Evolutionary conservation across 768 basidiomycete genomes (phyloP), one percentile per base, ranked within the genome.

Genomic region (Russula virescens): DNA sequence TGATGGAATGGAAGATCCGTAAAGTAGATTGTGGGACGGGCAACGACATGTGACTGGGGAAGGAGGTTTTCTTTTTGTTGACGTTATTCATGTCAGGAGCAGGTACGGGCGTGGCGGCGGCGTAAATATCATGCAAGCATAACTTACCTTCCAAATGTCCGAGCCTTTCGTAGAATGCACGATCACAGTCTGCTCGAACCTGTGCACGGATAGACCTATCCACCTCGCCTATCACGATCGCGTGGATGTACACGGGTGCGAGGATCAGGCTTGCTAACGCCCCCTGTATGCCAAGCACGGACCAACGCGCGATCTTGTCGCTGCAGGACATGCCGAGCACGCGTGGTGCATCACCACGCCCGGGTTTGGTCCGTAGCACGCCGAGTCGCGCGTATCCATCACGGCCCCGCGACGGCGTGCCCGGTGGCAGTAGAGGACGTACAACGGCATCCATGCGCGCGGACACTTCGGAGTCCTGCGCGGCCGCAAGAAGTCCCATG

Each of bases 291-390:
- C 95, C 95, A 4, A 93, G 76, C 0, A 88, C 81, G 58, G 80
- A 84, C 94, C 94, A 98, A 5, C 81, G 75, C 0, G 93, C 92
- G 46, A 98, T 87, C 74, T 98, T 98, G 72, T 98, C 95, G 67
- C 89, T 92, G 74, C 95, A 98, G 0, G 94, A 92, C 87, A 97
- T 91, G 69, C 83, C 91, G 0, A 82, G 71, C 1, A 95, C 92
- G 0, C 85, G 85, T 0, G 86, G 86, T 0, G 94, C 88, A 70
- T 98, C 95, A 0, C 91, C 89, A 56, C 95, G 84, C 2, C 94
- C 96, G 6, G 95, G 95, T 70, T 98, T 98, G 0, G 96, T 97
- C 35, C 95, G 89, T 49, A 98, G 75, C 10, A 88, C 86, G 6
- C 91, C 89, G 23, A 84, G 75, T 19, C 86, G 77, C 5, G 82